These are phyloP conservation scores for Termitomyces sp. DNA, from an alignment of 768 basidiomycete genomes.

Conservation along the genomic window DNA sequence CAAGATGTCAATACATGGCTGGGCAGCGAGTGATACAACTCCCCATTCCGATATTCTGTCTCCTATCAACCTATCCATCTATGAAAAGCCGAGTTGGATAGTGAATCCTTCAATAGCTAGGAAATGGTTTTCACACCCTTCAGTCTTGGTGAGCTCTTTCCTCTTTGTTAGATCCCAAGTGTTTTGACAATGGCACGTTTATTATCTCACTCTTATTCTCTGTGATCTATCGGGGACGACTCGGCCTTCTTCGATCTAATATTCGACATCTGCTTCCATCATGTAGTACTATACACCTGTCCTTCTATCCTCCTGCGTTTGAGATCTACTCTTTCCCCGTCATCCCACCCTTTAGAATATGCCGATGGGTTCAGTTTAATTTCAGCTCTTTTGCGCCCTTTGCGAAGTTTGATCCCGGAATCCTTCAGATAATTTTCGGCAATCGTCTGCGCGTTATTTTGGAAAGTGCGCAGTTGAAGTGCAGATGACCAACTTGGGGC, in stretches of 20 bases:
- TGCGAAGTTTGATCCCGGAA: not conserved
- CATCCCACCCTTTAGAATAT: constrained; percentile 4
- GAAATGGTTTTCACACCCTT: too few species aligned
- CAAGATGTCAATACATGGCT: too few species aligned
- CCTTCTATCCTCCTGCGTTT: constrained; percentile 7
- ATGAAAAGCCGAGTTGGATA: not conserved
- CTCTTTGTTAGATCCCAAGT: too few species aligned
- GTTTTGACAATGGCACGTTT: too few species aligned
- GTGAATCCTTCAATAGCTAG: too few species aligned
- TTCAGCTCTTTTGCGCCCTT: not conserved
- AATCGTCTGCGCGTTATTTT: constrained; percentile 5
- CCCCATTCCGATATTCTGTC: not conserved
- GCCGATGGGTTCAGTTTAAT: not conserved
- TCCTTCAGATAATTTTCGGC: constrained; percentile 4
- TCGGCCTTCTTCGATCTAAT: not conserved
- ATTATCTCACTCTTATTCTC: not conserved
- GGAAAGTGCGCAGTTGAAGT: constrained; percentile 5
- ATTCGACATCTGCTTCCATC: not conserved
- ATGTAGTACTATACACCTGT: not conserved
- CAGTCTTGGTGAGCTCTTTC: too few species aligned
- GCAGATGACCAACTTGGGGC: constrained; percentile 1
- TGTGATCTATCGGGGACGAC: not conserved
- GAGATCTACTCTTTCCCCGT: constrained; percentile 4
- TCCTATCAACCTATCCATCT: not conserved
- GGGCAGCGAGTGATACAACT: not conserved